Evolutionary conservation across 2,329 filamentous ascomycete genomes (phyloP).

Genomic region (Incumbomyces delicatus): DNA sequence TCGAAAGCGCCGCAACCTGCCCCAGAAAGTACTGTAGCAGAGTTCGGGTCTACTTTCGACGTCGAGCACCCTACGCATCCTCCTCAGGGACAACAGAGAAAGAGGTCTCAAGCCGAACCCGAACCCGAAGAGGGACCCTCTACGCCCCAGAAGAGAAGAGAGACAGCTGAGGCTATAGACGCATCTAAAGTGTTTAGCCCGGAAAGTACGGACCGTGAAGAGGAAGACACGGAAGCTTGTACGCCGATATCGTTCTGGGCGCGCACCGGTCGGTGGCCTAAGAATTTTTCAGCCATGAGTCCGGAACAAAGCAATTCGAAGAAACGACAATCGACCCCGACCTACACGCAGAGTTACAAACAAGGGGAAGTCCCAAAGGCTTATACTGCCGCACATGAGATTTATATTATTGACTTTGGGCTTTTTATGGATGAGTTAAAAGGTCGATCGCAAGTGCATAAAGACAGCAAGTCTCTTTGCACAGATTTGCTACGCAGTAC

Average conservation of each 20-base stretch:
- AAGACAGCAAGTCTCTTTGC: conserved; percentile 2
- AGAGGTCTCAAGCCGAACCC: neutral
- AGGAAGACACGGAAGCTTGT: conserved; percentile 2
- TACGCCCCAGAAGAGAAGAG: neutral
- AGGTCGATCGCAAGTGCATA: neutral
- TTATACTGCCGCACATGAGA: neutral
- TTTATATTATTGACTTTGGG: neutral
- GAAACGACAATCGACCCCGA: neutral
- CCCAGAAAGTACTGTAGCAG: neutral
- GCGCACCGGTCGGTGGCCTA: conserved; percentile 1
- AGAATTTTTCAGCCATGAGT: conserved; percentile 5
- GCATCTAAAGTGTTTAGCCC: neutral
- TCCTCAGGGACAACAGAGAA: conserved; percentile 2
- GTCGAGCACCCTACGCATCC: neutral
- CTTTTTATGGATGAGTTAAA: conserved; percentile 1
- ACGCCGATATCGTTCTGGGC: conserved; percentile 1
- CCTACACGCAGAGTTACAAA: neutral
- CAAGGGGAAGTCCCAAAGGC: conserved; percentile 2
- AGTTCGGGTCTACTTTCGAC: neutral
- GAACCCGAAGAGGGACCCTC: neutral
- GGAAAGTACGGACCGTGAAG: neutral
- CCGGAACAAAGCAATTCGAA: conserved; percentile 2
- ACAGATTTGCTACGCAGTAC: conserved; percentile 1
- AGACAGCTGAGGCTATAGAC: neutral
- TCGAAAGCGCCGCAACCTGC: conserved; percentile 2